phyloP scores from a whole-genome alignment of 2,329 filamentous ascomycete genomes.

The Leptographium lundbergii region DNA sequence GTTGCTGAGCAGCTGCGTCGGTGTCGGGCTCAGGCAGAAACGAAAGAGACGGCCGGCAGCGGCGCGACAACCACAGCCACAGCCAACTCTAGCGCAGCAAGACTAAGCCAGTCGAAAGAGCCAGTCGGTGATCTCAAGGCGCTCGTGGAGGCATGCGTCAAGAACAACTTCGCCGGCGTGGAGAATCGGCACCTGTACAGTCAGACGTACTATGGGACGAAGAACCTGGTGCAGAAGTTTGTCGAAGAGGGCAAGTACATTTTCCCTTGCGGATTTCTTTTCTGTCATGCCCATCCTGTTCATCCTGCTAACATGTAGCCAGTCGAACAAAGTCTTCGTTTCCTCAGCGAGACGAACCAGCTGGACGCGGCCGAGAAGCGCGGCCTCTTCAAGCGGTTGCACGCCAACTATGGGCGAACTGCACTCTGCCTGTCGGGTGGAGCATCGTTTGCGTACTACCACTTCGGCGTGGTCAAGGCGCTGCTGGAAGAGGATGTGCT shows the following conservation, averaged over 20 bases:
- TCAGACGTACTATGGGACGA: constrained; percentile 97
- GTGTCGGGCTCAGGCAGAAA: constrained; percentile 47
- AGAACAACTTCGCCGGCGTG: constrained; percentile 93
- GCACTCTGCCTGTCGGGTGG: constrained; percentile 89
- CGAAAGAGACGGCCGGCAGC: constrained; percentile 21
- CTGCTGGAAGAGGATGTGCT: constrained; percentile 75
- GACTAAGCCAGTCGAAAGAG: background rate
- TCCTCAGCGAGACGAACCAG: constrained; percentile 55
- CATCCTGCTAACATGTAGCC: background rate
- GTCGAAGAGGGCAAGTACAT: constrained; percentile 56
- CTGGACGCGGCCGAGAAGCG: constrained; percentile 64
- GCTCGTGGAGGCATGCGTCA: constrained; percentile 80
- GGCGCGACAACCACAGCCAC: constrained; percentile 14
- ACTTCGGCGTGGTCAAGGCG: constrained; percentile 85
- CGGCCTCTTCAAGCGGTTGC: constrained; percentile 71
- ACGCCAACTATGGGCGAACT: constrained; percentile 84
- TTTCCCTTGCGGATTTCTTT: too few species aligned
- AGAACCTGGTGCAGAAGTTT: constrained; percentile 81
- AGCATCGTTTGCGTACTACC: constrained; percentile 91
- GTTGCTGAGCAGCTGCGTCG: constrained; percentile 65
- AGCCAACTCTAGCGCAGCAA: background rate
- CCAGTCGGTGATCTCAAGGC: constrained; percentile 51
- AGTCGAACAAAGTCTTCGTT: constrained; percentile 54
- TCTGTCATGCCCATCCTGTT: background rate
- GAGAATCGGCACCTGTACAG: constrained; percentile 93